Percentiles rank a stretch among this genome's conserved stretches.
Evolutionary conservation across 305 asterid genomes (phyloP).

Genomic region (Ilex paraguariensis): DNA sequence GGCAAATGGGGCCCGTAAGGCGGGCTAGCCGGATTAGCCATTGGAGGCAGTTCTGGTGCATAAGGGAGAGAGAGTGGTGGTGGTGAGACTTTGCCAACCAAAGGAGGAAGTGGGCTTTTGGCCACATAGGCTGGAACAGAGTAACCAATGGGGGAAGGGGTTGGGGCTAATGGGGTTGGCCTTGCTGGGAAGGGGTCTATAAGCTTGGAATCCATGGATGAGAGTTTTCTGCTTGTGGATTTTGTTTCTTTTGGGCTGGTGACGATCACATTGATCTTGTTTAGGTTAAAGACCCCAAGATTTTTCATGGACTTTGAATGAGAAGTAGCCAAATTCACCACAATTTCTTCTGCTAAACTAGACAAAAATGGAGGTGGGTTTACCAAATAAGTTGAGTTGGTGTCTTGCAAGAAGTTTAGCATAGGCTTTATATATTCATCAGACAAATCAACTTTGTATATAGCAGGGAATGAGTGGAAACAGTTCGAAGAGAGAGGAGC

Average conservation of each 20-base stretch:
- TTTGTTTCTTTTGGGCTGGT: constrained; percentile 12
- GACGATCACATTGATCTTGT: constrained; percentile 23
- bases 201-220: constrained; percentile 25
- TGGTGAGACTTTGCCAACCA: constrained; percentile 50
- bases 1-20: constrained; percentile 48
- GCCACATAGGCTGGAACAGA: constrained; percentile 43
- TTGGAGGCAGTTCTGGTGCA: constrained; percentile 42
- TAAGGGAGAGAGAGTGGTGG: constrained; percentile 30
- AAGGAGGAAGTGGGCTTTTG: constrained; percentile 65
- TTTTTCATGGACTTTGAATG: constrained; percentile 35
- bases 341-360: constrained; percentile 20
- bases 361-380: constrained; percentile 15
- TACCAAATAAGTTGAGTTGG: constrained; percentile 45
- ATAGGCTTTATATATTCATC: constrained; percentile 44
- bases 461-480: constrained; percentile 23
- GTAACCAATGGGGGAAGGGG: constrained; percentile 21
- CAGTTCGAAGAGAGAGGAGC: constrained; percentile 55
- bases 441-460: constrained; percentile 28
- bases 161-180: constrained; percentile 43
- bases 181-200: constrained; percentile 38
- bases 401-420: constrained; percentile 36
- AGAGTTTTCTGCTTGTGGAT: constrained; percentile 49
- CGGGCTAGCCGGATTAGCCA: constrained; percentile 38
- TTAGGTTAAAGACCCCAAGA: constrained; percentile 27
- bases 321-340: constrained; percentile 13